Percentiles rank a stretch among this genome's conserved stretches.
Evolutionary conservation across 768 basidiomycete species (phyloP).

Genomic region (Mycena venus): DNA sequence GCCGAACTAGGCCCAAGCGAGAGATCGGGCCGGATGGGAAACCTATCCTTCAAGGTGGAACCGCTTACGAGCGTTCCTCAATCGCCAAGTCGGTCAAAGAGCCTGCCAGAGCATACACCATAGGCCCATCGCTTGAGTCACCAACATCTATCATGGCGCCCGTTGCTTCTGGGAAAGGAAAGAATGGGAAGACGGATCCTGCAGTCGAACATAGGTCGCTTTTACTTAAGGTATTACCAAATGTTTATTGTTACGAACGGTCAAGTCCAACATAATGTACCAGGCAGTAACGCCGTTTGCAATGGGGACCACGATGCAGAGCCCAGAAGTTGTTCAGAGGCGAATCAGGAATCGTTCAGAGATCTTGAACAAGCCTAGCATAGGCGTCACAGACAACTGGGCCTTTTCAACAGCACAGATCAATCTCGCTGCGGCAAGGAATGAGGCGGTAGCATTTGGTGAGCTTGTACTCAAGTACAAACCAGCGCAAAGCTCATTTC

Average conservation of each 20-base stretch:
- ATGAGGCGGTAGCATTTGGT: neutral
- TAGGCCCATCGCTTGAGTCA: slow-evolving; percentile 3
- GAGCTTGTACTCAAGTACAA: too few relatives aligned
- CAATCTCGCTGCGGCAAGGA: neutral
- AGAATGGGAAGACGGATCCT: neutral
- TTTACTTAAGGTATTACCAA: neutral
- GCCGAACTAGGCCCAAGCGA: neutral
- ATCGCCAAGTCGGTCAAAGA: slow-evolving; percentile 2
- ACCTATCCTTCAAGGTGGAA: neutral
- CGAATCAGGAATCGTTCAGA: neutral
- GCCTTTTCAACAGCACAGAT: slow-evolving; percentile 1
- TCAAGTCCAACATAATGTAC: too few relatives aligned
- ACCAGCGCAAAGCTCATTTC: too few relatives aligned
- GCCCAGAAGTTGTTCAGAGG: neutral
- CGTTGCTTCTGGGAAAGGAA: neutral
- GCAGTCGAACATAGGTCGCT: neutral
- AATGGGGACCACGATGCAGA: neutral
- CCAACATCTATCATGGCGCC: neutral
- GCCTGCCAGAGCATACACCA: neutral
- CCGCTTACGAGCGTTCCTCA: slow-evolving; percentile 6
- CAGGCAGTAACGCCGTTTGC: neutral
- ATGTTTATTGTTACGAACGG: too few relatives aligned
- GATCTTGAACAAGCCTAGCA: neutral
- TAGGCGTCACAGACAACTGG: slow-evolving; percentile 2
- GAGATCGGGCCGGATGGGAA: too few relatives aligned